Base-by-base conservation (phyloP, 805 yeast genomes). In the Wickerhamiella vanderwaltii region DNA sequence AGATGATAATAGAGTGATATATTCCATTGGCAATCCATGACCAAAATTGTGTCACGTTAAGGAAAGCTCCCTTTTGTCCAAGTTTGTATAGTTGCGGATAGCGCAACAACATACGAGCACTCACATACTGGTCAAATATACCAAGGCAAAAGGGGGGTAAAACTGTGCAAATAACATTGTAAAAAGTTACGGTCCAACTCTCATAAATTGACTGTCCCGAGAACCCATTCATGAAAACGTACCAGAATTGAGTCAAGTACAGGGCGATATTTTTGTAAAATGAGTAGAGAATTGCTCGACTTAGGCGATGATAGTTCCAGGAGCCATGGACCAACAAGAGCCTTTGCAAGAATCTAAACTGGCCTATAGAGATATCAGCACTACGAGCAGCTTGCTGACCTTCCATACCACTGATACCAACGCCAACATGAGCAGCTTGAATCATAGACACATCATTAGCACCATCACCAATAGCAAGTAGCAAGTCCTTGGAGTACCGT, bases 351-450 rank as follows among this genome's bases (percentile, higher is more conserved):
- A 74, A 91, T 58, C 78, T 78, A 71, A 91, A 91, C 59, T 91
- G 97, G 0, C 95, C 97, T 60, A 93, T 85, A 1, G 97, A 86
- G 46, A 91, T 76, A 67, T 91, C 99, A 0, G 99, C 97, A 59
- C 94, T 79, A 59, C 99, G 73, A 0, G 98, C 96, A 9, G 98
- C 98, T 62, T 91, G 99, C 85, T 87, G 86, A 51, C 99, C 99
- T 64, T 91, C 99, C 88, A 86, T 80, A 50, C 99, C 99, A 62
- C 94, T 83, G 48, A 91, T 93, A 58, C 99, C 99, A 18, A 91
- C 95, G 48, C 99, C 99, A 41, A 91, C 95, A 60, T 91, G 97
- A 0, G 98, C 98, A 12, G 98, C 97, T 62, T 91, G 98, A 50
- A 91, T 91, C 99, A 91, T 91, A 28, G 94, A 80, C 30, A 91